Evolutionary conservation across 2,329 filamentous ascomycete species (phyloP).

Genomic region (Colletotrichum camelliae): DNA sequence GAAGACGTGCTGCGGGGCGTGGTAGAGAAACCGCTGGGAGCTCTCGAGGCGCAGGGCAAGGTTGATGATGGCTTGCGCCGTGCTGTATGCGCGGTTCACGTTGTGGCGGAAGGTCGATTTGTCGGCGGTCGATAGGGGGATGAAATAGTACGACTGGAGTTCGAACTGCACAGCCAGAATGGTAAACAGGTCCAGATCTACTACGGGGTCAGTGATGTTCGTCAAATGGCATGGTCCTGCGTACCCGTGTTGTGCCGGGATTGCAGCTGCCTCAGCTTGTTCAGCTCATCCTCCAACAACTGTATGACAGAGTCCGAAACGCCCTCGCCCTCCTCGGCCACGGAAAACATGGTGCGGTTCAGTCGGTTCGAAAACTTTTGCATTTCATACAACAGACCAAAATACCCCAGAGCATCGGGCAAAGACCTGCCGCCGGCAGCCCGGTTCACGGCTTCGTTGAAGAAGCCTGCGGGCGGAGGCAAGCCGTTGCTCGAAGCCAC

Average conservation of each 20-base stretch:
- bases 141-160: conserved; percentile 58
- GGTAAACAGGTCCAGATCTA: conserved; percentile 55
- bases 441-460: conserved; percentile 55
- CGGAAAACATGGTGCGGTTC: conserved; percentile 51
- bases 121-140: conserved; percentile 44
- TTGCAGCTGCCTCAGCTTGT: conserved; percentile 50
- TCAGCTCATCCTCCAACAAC: conserved; percentile 58
- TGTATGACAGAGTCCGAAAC: conserved; percentile 52
- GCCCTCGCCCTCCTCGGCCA: conserved; percentile 50
- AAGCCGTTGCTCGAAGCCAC: conserved; percentile 49
- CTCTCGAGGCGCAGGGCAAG: conserved; percentile 32
- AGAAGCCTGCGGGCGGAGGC: conserved; percentile 49
- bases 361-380: conserved; percentile 57
- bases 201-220: neutral
- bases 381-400: conserved; percentile 52
- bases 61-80: conserved; percentile 50
- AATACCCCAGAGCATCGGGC: conserved; percentile 46
- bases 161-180: conserved; percentile 56
- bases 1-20: conserved; percentile 56
- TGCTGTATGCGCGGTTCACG: conserved; percentile 52
- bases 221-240: neutral
- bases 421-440: conserved; percentile 45
- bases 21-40: conserved; percentile 40
- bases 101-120: conserved; percentile 47
- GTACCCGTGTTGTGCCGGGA: conserved; percentile 52